Percentiles rank a stretch among this genome's conserved stretches.
These are phyloP conservation scores for Diaporthe sp. DNA, from an alignment of 2,329 filamentous ascomycete genomes.

Conservation along the genomic window DNA sequence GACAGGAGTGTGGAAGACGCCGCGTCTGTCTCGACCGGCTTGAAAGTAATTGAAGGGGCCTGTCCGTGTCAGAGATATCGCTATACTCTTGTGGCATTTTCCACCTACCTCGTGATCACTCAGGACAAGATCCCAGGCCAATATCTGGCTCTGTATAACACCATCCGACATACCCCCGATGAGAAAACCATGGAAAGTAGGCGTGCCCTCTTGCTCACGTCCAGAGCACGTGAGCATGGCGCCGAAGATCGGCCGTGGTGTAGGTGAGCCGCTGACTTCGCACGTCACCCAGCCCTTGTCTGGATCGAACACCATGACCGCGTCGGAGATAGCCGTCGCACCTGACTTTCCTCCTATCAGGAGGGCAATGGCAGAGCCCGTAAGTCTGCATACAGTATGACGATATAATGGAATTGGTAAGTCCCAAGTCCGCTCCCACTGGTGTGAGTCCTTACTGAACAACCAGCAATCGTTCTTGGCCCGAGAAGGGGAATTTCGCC, in stretches of 20 bases:
- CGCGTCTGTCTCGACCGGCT: background rate
- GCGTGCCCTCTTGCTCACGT: conserved; percentile 44
- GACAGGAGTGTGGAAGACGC: conserved; percentile 14
- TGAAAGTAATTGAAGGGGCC: conserved; percentile 37
- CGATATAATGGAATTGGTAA: conserved; percentile 82
- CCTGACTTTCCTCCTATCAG: conserved; percentile 74
- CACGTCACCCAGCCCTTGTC: conserved; percentile 63
- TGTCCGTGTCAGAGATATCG: conserved; percentile 10
- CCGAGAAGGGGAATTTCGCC: conserved; percentile 80
- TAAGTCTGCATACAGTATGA: conserved; percentile 74
- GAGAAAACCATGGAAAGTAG: conserved; percentile 70
- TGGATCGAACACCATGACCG: conserved; percentile 67
- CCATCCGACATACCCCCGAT: conserved; percentile 80
- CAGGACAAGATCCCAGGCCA: conserved; percentile 72
- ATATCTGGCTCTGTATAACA: conserved; percentile 72
- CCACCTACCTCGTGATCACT: conserved; percentile 54
- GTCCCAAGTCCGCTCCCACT: conserved; percentile 75
- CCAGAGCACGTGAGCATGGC: conserved; percentile 52
- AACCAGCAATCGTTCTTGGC: conserved; percentile 84
- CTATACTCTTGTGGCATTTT: conserved; percentile 43
- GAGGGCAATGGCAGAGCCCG: conserved; percentile 65
- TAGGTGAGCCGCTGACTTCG: conserved; percentile 50
- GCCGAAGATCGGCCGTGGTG: conserved; percentile 60
- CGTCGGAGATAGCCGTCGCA: conserved; percentile 61
- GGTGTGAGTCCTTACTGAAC: conserved; percentile 64